Percentiles rank a stretch among this genome's conserved stretches.
Conservation (phyloP, 2,329 filamentous ascomycete species). For the Cercospora citrullina region DNA sequence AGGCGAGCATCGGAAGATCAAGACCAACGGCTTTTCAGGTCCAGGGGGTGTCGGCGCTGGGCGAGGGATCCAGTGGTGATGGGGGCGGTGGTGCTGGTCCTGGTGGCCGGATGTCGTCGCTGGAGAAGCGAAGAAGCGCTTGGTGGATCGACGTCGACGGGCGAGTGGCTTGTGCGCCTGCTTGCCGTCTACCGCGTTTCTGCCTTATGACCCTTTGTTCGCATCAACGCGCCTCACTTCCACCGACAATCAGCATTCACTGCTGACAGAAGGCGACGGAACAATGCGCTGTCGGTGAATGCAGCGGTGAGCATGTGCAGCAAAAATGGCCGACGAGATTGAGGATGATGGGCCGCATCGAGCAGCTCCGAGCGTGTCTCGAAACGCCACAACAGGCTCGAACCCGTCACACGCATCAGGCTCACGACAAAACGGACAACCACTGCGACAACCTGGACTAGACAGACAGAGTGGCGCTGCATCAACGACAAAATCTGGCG, state of each 20-base stretch:
- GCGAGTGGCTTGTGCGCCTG: neutral
- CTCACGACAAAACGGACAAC: slow-evolving; percentile 12
- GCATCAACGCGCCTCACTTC: neutral
- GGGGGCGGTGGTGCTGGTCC: neutral
- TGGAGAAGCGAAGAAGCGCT: neutral
- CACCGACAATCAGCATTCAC: neutral
- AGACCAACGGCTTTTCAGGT: slow-evolving; percentile 1
- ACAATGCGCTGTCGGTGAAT: neutral
- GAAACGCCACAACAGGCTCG: slow-evolving; percentile 25
- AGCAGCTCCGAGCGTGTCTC: slow-evolving; percentile 20
- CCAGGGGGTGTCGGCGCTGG: neutral
- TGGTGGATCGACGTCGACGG: neutral
- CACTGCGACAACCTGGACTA: slow-evolving; percentile 22
- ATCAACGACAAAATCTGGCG: slow-evolving; percentile 28
- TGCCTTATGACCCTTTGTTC: neutral
- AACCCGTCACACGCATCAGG: slow-evolving; percentile 24
- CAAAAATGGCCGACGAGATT: slow-evolving; percentile 32
- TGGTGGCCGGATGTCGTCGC: slow-evolving; percentile 1
- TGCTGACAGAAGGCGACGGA: neutral
- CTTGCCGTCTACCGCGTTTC: neutral
- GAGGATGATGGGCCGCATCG: slow-evolving; percentile 25
- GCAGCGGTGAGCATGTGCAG: neutral
- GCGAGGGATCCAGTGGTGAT: neutral
- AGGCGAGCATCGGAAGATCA: slow-evolving; percentile 3
- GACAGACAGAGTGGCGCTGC: slow-evolving; percentile 28